Evolutionary conservation across 2,329 filamentous ascomycete species (phyloP).

Genomic region (Xylaria multiplex): DNA sequence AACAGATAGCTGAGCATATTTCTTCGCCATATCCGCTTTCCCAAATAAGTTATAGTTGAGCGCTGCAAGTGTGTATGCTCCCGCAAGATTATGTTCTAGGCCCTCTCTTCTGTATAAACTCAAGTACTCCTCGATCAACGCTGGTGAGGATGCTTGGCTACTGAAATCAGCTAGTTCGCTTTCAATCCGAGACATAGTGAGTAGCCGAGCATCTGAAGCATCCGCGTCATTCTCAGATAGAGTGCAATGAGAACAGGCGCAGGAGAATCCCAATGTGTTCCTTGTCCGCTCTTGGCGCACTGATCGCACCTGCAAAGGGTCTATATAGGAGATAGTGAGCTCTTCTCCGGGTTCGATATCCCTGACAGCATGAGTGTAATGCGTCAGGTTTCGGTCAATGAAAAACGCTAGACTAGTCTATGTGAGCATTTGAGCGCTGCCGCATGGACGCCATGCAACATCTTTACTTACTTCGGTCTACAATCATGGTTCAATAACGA

Average conservation of each 20-base stretch:
- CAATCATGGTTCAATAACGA: conserved; percentile 55
- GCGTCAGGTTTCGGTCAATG: conserved; percentile 51
- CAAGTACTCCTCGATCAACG: conserved; percentile 49
- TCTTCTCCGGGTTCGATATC: conserved; percentile 51
- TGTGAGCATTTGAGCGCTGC: conserved; percentile 2
- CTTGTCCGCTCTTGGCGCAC: conserved; percentile 47
- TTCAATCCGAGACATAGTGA: conserved; percentile 48
- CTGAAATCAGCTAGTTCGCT: conserved; percentile 34
- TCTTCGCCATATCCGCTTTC: conserved; percentile 44
- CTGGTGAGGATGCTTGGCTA: conserved; percentile 36
- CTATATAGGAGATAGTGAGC: conserved; percentile 55
- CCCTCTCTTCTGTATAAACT: conserved; percentile 50
- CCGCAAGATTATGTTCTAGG: conserved; percentile 52
- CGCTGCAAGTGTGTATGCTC: conserved; percentile 53
- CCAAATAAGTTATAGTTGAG: conserved; percentile 52
- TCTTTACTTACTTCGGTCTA: conserved; percentile 49
- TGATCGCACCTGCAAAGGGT: conserved; percentile 48
- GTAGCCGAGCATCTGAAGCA: conserved; percentile 48
- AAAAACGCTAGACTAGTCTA: conserved; percentile 47
- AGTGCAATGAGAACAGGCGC: conserved; percentile 52
- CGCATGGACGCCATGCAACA: neutral
- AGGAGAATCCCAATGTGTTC: conserved; percentile 54
- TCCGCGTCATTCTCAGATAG: conserved; percentile 38
- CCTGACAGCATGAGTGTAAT: conserved; percentile 52
- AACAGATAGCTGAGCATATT: conserved; percentile 50